Evolutionary conservation across 2,329 filamentous ascomycete species (phyloP).

Genomic region (Myriosclerotinia scirpicola): DNA sequence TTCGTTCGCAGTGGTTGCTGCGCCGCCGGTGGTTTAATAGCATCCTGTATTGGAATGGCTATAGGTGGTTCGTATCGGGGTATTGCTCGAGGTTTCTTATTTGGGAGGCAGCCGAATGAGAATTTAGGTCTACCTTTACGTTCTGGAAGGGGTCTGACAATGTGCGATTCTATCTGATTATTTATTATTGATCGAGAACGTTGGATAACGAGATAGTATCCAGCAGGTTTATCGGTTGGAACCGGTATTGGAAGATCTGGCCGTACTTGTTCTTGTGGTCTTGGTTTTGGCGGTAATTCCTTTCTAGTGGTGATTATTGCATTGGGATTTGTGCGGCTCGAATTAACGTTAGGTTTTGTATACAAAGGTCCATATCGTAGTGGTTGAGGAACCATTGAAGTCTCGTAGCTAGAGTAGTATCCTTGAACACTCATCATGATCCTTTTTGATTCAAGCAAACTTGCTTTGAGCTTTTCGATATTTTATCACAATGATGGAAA

Average conservation of each 20-base stretch:
- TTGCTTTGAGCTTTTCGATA: neutral
- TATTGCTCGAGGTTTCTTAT: neutral
- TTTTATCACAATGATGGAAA: neutral
- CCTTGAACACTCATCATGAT: neutral
- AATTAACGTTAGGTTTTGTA: neutral
- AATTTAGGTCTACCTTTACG: neutral
- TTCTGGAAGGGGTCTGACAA: neutral
- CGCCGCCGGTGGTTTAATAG: neutral
- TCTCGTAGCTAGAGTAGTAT: neutral
- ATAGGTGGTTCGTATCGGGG: neutral
- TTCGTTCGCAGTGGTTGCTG: no score
- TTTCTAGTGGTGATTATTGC: neutral
- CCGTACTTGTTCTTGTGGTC: neutral
- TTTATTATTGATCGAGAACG: neutral
- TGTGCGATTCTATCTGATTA: neutral
- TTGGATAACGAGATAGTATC: constrained; percentile 4
- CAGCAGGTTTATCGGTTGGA: neutral
- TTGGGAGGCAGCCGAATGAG: constrained; percentile 15
- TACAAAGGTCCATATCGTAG: neutral
- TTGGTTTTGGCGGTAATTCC: neutral
- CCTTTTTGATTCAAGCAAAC: no score
- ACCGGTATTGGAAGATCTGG: neutral
- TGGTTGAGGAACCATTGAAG: neutral
- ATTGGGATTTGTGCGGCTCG: neutral
- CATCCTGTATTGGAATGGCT: neutral